Conservation (phyloP, 805 yeast genomes). For the Candida ponderosae region DNA sequence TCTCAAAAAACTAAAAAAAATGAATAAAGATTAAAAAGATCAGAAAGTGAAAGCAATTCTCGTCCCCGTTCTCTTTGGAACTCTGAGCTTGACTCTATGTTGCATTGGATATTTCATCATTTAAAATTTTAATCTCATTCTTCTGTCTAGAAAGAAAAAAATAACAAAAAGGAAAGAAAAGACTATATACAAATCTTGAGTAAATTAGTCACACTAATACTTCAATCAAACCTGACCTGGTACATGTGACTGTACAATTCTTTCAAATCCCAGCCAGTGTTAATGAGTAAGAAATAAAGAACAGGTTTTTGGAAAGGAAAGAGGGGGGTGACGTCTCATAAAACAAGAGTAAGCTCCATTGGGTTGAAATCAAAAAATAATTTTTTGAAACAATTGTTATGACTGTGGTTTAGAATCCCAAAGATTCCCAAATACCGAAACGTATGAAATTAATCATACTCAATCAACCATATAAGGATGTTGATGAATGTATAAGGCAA, state of each 20-base stretch:
- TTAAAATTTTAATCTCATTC: slow-evolving; percentile 7
- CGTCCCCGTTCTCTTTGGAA: slow-evolving; percentile 46
- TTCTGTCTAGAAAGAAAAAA: no score
- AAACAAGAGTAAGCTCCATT: slow-evolving; percentile 81
- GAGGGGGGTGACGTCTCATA: slow-evolving; percentile 40
- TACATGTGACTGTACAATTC: slow-evolving; percentile 59
- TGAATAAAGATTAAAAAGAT: slow-evolving; percentile 1
- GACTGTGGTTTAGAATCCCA: slow-evolving; percentile 60
- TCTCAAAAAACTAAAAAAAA: no score
- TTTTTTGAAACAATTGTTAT: slow-evolving; percentile 47
- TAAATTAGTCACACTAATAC: neutral
- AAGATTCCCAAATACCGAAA: slow-evolving; percentile 56
- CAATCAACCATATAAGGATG: slow-evolving; percentile 1
- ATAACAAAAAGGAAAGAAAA: no score
- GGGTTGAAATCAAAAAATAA: slow-evolving; percentile 38
- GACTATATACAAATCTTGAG: slow-evolving; percentile 14
- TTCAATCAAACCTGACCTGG: slow-evolving; percentile 36
- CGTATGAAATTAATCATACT: slow-evolving; percentile 10
- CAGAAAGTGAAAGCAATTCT: slow-evolving; percentile 49
- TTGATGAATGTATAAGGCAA: neutral
- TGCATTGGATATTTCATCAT: slow-evolving; percentile 72
- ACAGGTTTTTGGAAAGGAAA: slow-evolving; percentile 13
- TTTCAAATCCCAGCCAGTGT: slow-evolving; percentile 5
- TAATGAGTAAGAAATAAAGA: neutral
- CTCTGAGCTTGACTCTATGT: slow-evolving; percentile 93